These are phyloP conservation scores for Phytophthora vignae DNA, from an alignment of 352 stramenopile species.

Conservation along the genomic window DNA sequence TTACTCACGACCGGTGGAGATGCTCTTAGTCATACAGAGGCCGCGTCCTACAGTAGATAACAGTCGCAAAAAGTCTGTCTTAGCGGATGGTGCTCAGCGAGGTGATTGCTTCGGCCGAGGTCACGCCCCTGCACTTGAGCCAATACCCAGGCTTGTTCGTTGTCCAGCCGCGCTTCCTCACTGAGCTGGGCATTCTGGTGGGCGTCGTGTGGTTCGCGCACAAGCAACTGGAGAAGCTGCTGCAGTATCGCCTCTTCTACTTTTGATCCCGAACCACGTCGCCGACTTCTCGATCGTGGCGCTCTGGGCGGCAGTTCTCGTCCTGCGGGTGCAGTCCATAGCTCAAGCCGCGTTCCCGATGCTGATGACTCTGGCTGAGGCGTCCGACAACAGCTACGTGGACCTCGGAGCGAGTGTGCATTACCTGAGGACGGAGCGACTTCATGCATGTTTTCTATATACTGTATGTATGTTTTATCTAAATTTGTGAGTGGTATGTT, in stretches of 20 bases:
- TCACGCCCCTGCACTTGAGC: conserved; percentile 59
- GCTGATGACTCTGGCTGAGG: conserved; percentile 41
- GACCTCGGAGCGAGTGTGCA: conserved; percentile 40
- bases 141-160: conserved; percentile 55
- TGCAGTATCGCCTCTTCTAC: conserved; percentile 70
- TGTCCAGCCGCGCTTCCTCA: conserved; percentile 57
- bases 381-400: conserved; percentile 42
- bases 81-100: conserved; percentile 34
- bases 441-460: no score
- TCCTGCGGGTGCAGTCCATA: conserved; percentile 44
- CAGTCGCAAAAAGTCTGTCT: no score
- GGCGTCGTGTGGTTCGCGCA: conserved; percentile 55
- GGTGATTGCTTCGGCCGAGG: conserved; percentile 35
- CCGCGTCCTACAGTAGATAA: no score
- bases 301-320: conserved; percentile 49
- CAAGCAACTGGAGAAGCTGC: conserved; percentile 59
- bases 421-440: conserved; percentile 48
- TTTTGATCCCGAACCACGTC: conserved; percentile 63
- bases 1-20: no score
- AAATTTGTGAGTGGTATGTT: no score
- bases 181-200: conserved; percentile 53
- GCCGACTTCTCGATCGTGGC: conserved; percentile 61
- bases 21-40: no score
- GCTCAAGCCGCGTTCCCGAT: conserved; percentile 45
- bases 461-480: no score